Percentiles rank a stretch among this genome's conserved stretches.
Conservation (phyloP, 768 basidiomycete species). For the Xanthoconium purpureum region DNA sequence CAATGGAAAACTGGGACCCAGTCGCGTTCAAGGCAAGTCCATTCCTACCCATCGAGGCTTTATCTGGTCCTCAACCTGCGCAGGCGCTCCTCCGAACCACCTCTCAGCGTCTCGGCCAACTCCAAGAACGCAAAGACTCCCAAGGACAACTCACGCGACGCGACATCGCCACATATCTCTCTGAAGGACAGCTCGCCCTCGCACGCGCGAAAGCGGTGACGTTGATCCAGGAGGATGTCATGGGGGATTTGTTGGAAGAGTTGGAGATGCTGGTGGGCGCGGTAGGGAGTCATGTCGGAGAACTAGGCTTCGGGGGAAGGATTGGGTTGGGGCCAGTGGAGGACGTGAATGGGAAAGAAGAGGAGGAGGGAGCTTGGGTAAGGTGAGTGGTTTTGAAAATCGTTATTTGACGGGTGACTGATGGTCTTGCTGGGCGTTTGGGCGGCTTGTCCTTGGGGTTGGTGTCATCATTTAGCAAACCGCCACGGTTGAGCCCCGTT, state of each 20-base stretch:
- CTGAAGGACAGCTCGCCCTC: constrained; percentile 55
- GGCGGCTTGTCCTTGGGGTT: not conserved
- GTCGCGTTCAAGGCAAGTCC: constrained; percentile 30
- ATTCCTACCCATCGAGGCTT: not conserved
- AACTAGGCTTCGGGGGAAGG: constrained; percentile 40
- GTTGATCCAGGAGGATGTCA: constrained; percentile 58
- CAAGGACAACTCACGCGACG: constrained; percentile 57
- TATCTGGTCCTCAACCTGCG: not conserved
- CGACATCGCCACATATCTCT: constrained; percentile 66
- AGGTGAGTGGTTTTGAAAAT: constrained; percentile 11
- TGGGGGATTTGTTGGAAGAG: constrained; percentile 59
- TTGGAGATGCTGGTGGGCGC: constrained; percentile 67
- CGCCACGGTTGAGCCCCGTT: constrained; percentile 41
- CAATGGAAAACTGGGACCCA: constrained; percentile 32
- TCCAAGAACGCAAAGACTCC: constrained; percentile 68
- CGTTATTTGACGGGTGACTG: not conserved
- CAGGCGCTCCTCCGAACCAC: constrained; percentile 64
- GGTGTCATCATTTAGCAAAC: constrained; percentile 26
- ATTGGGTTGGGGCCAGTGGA: constrained; percentile 3
- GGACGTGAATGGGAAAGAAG: not conserved
- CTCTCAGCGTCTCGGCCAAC: constrained; percentile 62
- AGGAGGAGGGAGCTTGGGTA: constrained; percentile 24
- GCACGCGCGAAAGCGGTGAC: constrained; percentile 74
- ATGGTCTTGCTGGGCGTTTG: constrained; percentile 1
- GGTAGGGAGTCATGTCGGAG: constrained; percentile 54